phyloP scores from a whole-genome alignment of 1,284 basidiomycete species.

The Peniophora sp. region DNA sequence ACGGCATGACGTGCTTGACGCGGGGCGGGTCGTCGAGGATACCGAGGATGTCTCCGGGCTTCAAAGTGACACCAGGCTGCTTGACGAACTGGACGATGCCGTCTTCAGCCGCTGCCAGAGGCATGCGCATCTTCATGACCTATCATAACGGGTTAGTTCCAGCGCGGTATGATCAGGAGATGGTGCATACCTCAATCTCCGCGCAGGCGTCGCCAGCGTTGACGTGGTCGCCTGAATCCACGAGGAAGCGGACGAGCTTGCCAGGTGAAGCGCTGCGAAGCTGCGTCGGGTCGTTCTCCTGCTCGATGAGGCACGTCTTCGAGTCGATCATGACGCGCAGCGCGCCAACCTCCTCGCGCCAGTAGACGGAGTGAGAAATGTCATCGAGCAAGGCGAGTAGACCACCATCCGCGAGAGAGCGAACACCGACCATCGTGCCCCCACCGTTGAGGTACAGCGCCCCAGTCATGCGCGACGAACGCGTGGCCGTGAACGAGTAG shows the following conservation, averaged over 20 bases:
- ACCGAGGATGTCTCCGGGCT: constrained; percentile 97
- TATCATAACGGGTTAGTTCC: no score
- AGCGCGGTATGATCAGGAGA: no score
- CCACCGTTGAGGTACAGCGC: constrained; percentile 96
- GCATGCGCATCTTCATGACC: constrained; percentile 99
- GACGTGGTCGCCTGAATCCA: constrained; percentile 97
- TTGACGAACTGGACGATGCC: constrained; percentile 97
- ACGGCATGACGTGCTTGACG: constrained; percentile 97
- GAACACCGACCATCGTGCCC: constrained; percentile 81
- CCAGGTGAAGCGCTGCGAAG: constrained; percentile 94
- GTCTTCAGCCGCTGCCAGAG: constrained; percentile 91
- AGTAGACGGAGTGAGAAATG: constrained; percentile 96
- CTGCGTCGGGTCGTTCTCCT: constrained; percentile 99
- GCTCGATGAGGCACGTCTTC: constrained; percentile 97
- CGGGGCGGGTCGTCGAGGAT: constrained; percentile 96
- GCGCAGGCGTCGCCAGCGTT: constrained; percentile 95
- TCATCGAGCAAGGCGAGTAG: constrained; percentile 88
- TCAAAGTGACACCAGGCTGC: constrained; percentile 93
- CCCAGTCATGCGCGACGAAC: constrained; percentile 85
- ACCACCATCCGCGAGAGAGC: constrained; percentile 92
- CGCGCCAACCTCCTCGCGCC: constrained; percentile 96
- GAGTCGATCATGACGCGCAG: constrained; percentile 91
- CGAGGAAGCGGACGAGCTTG: constrained; percentile 91
- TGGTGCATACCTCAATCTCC: constrained; percentile 72
- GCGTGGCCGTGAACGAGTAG: constrained; percentile 94